Base-by-base conservation (phyloP, 768 basidiomycete species). In the Sporobolomyces phaffii region DNA sequence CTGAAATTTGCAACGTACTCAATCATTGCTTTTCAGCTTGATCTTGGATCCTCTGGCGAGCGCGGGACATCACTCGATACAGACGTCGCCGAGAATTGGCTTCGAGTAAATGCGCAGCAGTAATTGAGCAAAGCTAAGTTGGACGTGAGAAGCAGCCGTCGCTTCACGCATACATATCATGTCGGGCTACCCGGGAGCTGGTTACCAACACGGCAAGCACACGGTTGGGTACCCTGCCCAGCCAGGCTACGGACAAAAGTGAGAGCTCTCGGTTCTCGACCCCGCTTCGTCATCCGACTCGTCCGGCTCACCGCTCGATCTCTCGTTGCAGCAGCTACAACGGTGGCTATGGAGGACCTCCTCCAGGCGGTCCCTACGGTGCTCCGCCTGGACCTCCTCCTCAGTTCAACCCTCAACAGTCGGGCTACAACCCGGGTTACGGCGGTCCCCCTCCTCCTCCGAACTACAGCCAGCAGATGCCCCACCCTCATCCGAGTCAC, bases 401-500 rank as follows among this genome's bases (percentile, higher is more conserved):
- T 51, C 45, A 41, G 48, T 43, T n/a, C n/a, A n/a, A n/a, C n/a
- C n/a, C n/a, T n/a, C n/a, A n/a, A 31, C 43, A n/a, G 36, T 10
- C 36, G 33, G 58, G 57, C 2, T 65, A 65, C 57, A 53, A 51
- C 31, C 40, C 56, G 1, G 52, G 53, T 7, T 56, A 64, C 44
- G 26, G 34, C 7, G 13, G 31, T 3, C 52, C 52, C n/a, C 52
- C 43, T 33, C 48, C 53, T 18, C 45, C 34, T 2, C 24, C 6
- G 53, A 44, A 38, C 36, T 57, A 56, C 29, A 34, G 24, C 7
- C 61, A 59, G 44, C 41, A 58, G 33, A 68, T 59, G 56, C 65
- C 65, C 38, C 66, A 68, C 20, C 66, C 66, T 24, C 54, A 68
- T 8, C 33, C 34, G 6, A 11, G 53, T n/a, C 60, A 68, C 31